Percentiles rank a stretch among this genome's conserved stretches.
Conservation (phyloP, 257 asterid species). For the Eucommia ulmoides region DNA sequence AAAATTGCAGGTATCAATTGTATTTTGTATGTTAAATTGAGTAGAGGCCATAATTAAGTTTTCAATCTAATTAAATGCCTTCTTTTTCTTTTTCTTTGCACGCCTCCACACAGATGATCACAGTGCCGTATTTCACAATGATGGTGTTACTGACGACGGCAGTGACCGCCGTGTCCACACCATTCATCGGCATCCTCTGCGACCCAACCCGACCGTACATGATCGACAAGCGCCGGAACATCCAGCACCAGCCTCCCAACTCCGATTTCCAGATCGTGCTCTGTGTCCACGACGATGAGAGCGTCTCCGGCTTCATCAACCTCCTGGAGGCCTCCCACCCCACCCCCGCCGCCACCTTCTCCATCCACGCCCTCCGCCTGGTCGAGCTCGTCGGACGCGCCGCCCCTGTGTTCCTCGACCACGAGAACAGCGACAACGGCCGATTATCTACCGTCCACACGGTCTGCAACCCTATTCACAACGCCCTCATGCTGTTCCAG, state of each 20-base stretch:
- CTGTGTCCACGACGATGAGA: slow-evolving; percentile 14
- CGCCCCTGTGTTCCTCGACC: slow-evolving; percentile 40
- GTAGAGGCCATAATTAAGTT: too few relatives aligned
- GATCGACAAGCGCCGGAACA: not conserved
- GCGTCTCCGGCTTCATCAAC: not conserved
- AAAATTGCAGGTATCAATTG: too few relatives aligned
- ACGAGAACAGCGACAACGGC: slow-evolving; percentile 7
- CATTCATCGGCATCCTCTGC: not conserved
- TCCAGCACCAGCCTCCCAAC: not conserved
- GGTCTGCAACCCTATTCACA: slow-evolving; percentile 23
- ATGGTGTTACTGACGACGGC: slow-evolving; percentile 1
- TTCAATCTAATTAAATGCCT: too few relatives aligned
- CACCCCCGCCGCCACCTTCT: slow-evolving; percentile 26
- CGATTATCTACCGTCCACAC: slow-evolving; percentile 7
- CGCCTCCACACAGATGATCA: slow-evolving; percentile 1
- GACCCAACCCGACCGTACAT: not conserved
- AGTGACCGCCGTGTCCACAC: not conserved
- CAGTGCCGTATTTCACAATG: not conserved
- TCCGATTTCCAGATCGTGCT: slow-evolving; percentile 41
- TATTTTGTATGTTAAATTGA: too few relatives aligned
- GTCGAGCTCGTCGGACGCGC: slow-evolving; percentile 56
- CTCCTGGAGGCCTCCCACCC: slow-evolving; percentile 30
- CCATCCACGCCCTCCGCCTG: slow-evolving; percentile 40
- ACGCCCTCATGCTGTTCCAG: slow-evolving; percentile 37
- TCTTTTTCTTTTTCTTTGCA: too few relatives aligned